These are phyloP conservation scores for Oryza glaberrima DNA, from an alignment of 176 grass and related monocot species.

Conservation along the genomic window DNA sequence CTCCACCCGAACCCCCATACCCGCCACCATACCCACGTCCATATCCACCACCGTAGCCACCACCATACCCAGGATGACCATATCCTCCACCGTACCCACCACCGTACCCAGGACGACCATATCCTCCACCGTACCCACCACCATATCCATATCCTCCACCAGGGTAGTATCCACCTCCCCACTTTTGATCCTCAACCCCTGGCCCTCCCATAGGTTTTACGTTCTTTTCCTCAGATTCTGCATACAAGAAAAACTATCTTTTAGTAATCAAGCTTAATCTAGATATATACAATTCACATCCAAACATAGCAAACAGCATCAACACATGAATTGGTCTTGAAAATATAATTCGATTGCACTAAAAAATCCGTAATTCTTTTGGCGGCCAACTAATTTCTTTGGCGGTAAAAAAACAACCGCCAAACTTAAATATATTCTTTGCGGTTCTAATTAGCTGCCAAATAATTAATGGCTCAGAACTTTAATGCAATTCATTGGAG, in stretches of 20 bases:
- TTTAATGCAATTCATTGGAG: not conserved
- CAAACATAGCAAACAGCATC: not conserved
- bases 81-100: not conserved
- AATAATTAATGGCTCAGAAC: not conserved
- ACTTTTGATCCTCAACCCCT: not conserved
- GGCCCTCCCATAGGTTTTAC: not conserved
- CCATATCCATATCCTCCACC: not conserved
- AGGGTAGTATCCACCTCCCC: not conserved
- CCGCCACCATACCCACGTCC: constrained; percentile 9
- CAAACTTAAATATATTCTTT: too few species aligned
- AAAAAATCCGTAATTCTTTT: too few species aligned
- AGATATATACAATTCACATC: too few species aligned
- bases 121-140: not conserved
- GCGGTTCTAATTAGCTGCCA: too few species aligned
- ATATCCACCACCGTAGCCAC: not conserved
- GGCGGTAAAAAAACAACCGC: too few species aligned
- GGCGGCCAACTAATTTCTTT: too few species aligned
- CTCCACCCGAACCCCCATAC: not conserved
- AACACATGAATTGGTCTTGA: not conserved
- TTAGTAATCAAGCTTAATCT: not conserved
- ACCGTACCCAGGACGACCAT: not conserved
- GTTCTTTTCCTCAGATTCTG: constrained; percentile 13
- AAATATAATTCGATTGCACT: not conserved
- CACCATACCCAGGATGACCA: not conserved
- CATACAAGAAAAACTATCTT: not conserved